Conservation (phyloP, 768 basidiomycete genomes). For the Coprinellus aureogranulatus region DNA sequence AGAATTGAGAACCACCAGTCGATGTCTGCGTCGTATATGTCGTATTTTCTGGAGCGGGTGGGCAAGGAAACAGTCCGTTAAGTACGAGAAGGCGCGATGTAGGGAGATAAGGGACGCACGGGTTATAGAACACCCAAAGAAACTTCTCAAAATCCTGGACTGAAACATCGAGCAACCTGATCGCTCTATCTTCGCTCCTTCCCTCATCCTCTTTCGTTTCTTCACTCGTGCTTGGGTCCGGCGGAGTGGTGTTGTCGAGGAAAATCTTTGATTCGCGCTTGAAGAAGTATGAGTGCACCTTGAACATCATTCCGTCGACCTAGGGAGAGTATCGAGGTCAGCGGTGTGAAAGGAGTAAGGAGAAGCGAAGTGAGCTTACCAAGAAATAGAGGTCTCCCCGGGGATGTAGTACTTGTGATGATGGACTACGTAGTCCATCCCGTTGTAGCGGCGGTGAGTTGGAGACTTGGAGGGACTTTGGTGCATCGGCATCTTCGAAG, state of each 20-base stretch:
- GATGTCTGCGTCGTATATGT: slow-evolving; percentile 48
- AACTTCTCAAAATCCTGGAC: slow-evolving; percentile 49
- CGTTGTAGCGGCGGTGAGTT: neutral
- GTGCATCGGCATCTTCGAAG: too few relatives aligned
- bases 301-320: slow-evolving; percentile 8
- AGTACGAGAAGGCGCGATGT: slow-evolving; percentile 12
- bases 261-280: slow-evolving; percentile 11
- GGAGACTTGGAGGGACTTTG: too few relatives aligned
- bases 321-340: neutral
- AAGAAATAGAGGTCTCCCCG: neutral
- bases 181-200: slow-evolving; percentile 4
- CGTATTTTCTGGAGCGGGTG: slow-evolving; percentile 44
- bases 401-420: neutral
- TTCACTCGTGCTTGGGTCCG: neutral
- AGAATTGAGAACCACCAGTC: slow-evolving; percentile 59
- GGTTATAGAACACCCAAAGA: slow-evolving; percentile 63
- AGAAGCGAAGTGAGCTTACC: neutral
- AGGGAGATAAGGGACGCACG: slow-evolving; percentile 34
- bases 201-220: slow-evolving; percentile 11
- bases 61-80: slow-evolving; percentile 12
- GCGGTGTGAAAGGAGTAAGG: neutral
- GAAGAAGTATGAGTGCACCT: slow-evolving; percentile 16
- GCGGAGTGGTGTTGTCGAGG: slow-evolving; percentile 1
- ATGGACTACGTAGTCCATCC: neutral
- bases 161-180: slow-evolving; percentile 9